These are phyloP conservation scores for Chlamydomonas incerta DNA, from an alignment of 139 green algal species.

Conservation along the genomic window DNA sequence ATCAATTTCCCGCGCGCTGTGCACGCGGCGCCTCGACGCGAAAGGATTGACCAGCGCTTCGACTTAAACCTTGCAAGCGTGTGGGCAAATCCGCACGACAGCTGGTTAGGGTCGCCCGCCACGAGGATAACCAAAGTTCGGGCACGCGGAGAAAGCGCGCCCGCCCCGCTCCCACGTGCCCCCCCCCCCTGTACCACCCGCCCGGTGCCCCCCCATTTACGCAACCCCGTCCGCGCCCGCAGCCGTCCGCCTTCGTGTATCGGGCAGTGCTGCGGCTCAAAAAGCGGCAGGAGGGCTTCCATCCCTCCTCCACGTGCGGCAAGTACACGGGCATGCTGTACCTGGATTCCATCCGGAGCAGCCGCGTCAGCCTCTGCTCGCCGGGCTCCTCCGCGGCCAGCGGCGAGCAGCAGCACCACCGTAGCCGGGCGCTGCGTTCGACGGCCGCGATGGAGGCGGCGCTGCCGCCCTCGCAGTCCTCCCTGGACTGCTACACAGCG, in stretches of 20 bases:
- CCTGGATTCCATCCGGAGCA: slow-evolving; percentile 14
- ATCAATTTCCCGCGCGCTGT: too few relatives aligned
- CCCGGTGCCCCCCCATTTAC: too few relatives aligned
- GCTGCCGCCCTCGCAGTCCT: background rate
- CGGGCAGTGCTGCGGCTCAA: background rate
- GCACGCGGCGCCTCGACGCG: too few relatives aligned
- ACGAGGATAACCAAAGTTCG: too few relatives aligned
- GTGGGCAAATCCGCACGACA: too few relatives aligned
- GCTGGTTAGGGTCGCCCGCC: too few relatives aligned
- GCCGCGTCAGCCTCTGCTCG: background rate
- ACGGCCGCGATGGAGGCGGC: background rate
- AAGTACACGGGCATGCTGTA: slow-evolving; percentile 28
- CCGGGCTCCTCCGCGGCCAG: background rate
- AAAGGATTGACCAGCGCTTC: too few relatives aligned
- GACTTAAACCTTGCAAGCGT: too few relatives aligned
- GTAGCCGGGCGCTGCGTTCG: background rate
- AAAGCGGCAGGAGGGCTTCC: background rate
- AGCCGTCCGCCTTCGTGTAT: slow-evolving; percentile 3
- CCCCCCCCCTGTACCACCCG: too few relatives aligned
- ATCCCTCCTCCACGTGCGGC: background rate
- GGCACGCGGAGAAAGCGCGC: too few relatives aligned
- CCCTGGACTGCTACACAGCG: slow-evolving; percentile 29
- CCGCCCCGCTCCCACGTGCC: too few relatives aligned
- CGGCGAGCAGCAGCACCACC: background rate
- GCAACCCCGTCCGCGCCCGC: background rate